Base-by-base conservation (phyloP, 176 grass and related monocot genomes). In the Musa acuminata region DNA sequence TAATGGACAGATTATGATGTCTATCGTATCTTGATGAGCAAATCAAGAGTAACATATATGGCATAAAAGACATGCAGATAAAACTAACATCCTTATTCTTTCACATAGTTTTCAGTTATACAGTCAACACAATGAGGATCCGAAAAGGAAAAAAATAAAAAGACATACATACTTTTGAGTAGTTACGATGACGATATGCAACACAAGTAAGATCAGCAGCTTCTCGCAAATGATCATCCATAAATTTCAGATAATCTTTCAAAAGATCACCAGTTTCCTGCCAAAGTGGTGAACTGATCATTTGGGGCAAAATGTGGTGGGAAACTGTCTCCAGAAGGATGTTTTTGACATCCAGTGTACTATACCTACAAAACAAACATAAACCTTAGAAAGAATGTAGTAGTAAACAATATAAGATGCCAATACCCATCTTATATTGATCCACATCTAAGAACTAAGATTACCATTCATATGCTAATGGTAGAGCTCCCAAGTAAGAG, bases 161-260 rank as follows among this genome's bases (percentile, higher is more conserved):
- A 68, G 2, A 67, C 22, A 52, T 73, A 29, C 52, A 76, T 81
- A 94, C 95, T 79, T 93, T 94, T 50, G 95, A 91, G 75, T 99
- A 99, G 73, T 89, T 91, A 72, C 86, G 86, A 73, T 99, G 86
- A 27, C 86, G 82, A 83, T 94, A 99, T 23, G 95, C 95, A 55
- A 99, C 86, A 84, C 87, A 94, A 1, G 91, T 91, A 76, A 94
- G 84, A 78, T 99, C 95, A 84, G 87, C 95, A 79, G 95, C 90
- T 91, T 94, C 95, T 91, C 87, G 86, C 81, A 90, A 89, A 90
- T 99, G 91, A 76, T 99, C 91, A 77, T 94, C 88, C 88, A 90
- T 88, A 84, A 99, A 99, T 85, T 86, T 99, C 69, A 93, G 79
- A 85, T 93, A 99, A 57, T 94, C 95, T 49, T 83, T 87, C 72